Conservation (phyloP, 2,329 filamentous ascomycete species). For the Scedosporium apiospermum region DNA sequence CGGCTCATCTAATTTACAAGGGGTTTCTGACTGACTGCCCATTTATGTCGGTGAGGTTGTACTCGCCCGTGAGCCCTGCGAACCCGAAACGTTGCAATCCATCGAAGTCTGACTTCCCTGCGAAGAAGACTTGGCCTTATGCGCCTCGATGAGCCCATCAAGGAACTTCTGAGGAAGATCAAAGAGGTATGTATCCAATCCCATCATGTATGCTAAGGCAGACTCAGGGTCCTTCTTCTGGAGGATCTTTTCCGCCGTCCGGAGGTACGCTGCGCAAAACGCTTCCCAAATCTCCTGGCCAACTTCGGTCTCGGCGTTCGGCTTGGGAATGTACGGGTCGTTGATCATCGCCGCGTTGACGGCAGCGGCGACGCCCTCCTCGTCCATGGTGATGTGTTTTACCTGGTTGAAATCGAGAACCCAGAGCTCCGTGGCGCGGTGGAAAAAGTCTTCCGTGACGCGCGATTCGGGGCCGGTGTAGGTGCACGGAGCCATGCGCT, state of each 20-base stretch:
- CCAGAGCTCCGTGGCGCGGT: constrained; percentile 15
- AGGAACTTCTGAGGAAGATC: not conserved
- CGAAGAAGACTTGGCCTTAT: not conserved
- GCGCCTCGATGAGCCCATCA: not conserved
- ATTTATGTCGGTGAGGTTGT: too few species aligned
- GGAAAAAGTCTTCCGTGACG: constrained; percentile 7
- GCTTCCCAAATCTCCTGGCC: constrained; percentile 11
- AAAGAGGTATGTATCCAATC: not conserved
- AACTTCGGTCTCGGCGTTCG: not conserved
- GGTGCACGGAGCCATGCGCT: not conserved
- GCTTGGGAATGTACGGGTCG: constrained; percentile 15
- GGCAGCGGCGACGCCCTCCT: constrained; percentile 11
- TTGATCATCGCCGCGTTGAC: constrained; percentile 13
- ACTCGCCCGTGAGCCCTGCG: too few species aligned
- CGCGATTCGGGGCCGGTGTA: not conserved
- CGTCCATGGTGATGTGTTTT: constrained; percentile 12
- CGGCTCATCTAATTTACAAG: too few species aligned
- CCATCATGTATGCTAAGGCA: too few species aligned
- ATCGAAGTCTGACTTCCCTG: too few species aligned
- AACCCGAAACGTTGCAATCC: too few species aligned
- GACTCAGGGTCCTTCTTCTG: not conserved
- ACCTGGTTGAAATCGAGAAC: constrained; percentile 23
- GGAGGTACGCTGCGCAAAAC: not conserved
- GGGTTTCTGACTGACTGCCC: too few species aligned
- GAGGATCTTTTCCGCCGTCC: not conserved